Evolutionary conservation across 805 yeast species (phyloP), one percentile per base, ranked within the genome.

Genomic region (Brettanomyces custersianus): DNA sequence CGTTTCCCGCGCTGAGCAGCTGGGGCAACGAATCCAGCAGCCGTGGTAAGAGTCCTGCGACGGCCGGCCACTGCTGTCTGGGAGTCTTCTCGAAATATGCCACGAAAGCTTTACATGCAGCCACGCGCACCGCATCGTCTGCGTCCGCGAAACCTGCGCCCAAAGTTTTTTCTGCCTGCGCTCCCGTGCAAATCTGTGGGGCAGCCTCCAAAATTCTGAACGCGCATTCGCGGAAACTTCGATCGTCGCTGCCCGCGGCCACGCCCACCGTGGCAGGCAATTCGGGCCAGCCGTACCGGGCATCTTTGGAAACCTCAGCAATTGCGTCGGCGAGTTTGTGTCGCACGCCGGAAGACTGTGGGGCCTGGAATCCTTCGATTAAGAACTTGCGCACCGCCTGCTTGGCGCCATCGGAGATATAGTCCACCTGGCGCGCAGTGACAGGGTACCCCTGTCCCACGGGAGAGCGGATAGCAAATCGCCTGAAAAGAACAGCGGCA

Each of bases 281-380:
- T 29, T 84, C 88, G 12, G 79, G 74, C 98, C 98, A 90, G 17
- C 65, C 66, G 15, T 63, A 66, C 4, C 63, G 49, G 11, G 73
- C 78, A 40, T 76, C 80, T 49, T 79, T 77, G 2, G 96, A 94
- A 31, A 90, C 74, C 59, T 88, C 97, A 1, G 96, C 84, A 33
- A 92, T 80, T 7, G 95, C 94, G 64, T 92, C 98, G 2, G 96
- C 79, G 33, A 92, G 64, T 54, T 90, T 92, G 58, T 90, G 96
- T 54, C 96, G 77, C 22, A 86, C 86, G 43, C 73, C 74, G 42
- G 74, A 75, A n/a, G 81, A 63, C 54, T 80, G 85, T 40, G 69
- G 78, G 9, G 75, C 55, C 3, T 73, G 54, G 49, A 90, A 85
- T 12, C 96, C 97, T 40, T 70, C 70, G 45, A 88, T 65, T 26